Evolutionary conservation across 305 asterid species (phyloP), one percentile per base, ranked within the genome.

Genomic region (Fraxinus paxiana): DNA sequence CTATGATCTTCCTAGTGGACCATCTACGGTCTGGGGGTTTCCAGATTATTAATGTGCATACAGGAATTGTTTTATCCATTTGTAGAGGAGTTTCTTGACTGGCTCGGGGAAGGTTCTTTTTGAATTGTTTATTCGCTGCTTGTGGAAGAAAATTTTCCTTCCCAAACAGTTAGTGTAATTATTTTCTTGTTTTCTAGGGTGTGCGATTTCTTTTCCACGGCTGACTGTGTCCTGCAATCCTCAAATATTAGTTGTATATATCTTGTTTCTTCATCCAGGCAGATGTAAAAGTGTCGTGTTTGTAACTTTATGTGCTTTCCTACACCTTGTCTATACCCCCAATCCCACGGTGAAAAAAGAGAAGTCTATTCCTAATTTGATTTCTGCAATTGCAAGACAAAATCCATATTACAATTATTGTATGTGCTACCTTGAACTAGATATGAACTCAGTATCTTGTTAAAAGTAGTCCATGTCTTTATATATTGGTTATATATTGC

Each of bases 91-190:
- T 17, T 56, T 56, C 28, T 59, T 20, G 30, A 18, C 30, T 7
- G 13, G 69, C 69, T 59, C 13, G 69, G 26, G 26, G 65, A 59
- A 5, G 69, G 30, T 61, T 61, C 33, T 61, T 61, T 61, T 61
- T 61, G n/a, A 59, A 63, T 69, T 69, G 41, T 69, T 69, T 30
- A 69, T 69, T 30, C 6, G 41, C 74, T 69, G 74, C 74, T 69
- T 69, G 74, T 13, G 74, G 41, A 69, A 30, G 74, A 13, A 26
- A 69, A 13, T 10, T 69, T 69, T 12, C 74, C 74, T 28, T 69
- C 74, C 41, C 74, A 26, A 69, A 69, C 41, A 67, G 73, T 67
- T 67, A 9, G 6, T 30, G 74, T 26, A 69, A 15, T 69, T 69
- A 69, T 28, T 69, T 69, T 69, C 22, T 69, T 69, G 41, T 69